phyloP scores from a whole-genome alignment of 768 basidiomycete species.

The Lactarius sanguifluus region DNA sequence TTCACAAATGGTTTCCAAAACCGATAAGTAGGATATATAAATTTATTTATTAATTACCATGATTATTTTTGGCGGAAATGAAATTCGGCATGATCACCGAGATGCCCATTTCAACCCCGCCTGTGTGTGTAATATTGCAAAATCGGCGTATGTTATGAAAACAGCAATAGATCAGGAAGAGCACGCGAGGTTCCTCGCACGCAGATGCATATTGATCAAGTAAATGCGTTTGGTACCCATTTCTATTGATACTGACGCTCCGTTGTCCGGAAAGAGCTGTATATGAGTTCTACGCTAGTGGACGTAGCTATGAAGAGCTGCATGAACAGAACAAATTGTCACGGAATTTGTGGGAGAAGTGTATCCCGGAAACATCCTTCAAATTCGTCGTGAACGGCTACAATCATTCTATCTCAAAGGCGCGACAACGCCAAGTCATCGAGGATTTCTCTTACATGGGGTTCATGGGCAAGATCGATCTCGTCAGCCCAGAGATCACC shows the following conservation, averaged over 20 bases:
- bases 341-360: conserved; percentile 54
- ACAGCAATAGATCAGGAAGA: conserved; percentile 66
- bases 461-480: conserved; percentile 75
- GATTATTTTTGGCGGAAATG: no score
- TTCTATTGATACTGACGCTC: background rate
- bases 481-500: conserved; percentile 74
- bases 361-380: conserved; percentile 69
- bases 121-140: no score
- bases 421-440: conserved; percentile 63
- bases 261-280: conserved; percentile 53
- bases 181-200: conserved; percentile 68
- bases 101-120: no score
- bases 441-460: conserved; percentile 86
- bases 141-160: no score
- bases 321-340: conserved; percentile 54
- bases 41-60: no score
- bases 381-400: conserved; percentile 75
- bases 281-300: conserved; percentile 76
- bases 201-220: conserved; percentile 83
- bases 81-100: no score
- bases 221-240: conserved; percentile 38
- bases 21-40: no score
- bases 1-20: no score
- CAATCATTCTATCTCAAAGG: conserved; percentile 70
- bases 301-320: conserved; percentile 63